Evolutionary conservation across 352 stramenopile genomes (phyloP).

Genomic region (Phytophthora ramorum): DNA sequence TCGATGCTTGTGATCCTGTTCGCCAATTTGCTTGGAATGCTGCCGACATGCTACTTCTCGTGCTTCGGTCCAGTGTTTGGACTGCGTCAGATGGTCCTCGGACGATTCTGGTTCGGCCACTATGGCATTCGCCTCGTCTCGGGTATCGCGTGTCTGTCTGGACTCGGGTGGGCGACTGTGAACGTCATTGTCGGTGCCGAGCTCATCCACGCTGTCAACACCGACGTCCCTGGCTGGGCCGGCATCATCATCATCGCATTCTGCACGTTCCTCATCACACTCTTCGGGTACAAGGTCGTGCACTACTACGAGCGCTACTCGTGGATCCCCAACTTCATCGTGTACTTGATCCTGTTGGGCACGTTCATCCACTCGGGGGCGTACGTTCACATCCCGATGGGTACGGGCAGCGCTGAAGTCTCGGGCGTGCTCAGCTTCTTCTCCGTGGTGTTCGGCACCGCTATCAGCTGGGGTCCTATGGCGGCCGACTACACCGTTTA

Average conservation of each 20-base stretch:
- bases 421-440: conserved; percentile 44
- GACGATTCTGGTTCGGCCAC: conserved; percentile 29
- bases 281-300: conserved; percentile 37
- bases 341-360: too few relatives aligned
- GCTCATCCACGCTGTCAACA: conserved; percentile 47
- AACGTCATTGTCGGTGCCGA: conserved; percentile 49
- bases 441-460: conserved; percentile 42
- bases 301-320: too few relatives aligned
- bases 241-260: conserved; percentile 53
- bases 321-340: too few relatives aligned
- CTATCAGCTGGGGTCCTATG: conserved; percentile 45
- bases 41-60: conserved; percentile 23
- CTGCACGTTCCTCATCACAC: conserved; percentile 47
- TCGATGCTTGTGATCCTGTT: conserved; percentile 35
- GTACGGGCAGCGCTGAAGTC: conserved; percentile 29
- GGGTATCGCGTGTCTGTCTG: conserved; percentile 31
- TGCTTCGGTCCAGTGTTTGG: conserved; percentile 27
- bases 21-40: conserved; percentile 23
- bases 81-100: conserved; percentile 31
- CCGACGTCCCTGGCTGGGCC: conserved; percentile 42
- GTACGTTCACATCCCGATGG: too few relatives aligned
- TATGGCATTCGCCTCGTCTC: conserved; percentile 30
- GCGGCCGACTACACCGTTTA: conserved; percentile 54
- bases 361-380: too few relatives aligned
- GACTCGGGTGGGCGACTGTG: conserved; percentile 46